Conservation (phyloP, 2,329 filamentous ascomycete species). For the Domatiomyces catenatus region DNA sequence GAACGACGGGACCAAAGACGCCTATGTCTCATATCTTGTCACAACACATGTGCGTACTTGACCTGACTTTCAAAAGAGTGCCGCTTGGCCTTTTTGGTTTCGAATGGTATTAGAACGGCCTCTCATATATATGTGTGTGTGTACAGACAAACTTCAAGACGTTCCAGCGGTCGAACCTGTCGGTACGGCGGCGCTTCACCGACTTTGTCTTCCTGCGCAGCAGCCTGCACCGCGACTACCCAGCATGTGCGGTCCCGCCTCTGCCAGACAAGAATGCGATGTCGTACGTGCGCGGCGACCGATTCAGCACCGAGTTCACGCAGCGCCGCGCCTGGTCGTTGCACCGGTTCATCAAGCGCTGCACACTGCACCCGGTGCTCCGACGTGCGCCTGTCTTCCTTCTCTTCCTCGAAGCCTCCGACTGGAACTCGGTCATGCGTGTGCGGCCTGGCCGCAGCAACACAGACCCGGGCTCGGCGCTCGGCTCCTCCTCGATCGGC, state of each 20-base stretch:
- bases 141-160: conserved; percentile 77
- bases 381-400: conserved; percentile 70
- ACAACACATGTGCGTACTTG: conserved; percentile 57
- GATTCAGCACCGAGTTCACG: conserved; percentile 88
- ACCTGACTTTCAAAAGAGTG: neutral
- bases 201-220: conserved; percentile 97
- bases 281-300: conserved; percentile 93
- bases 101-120: neutral
- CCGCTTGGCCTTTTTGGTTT: neutral
- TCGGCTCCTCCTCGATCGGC: conserved; percentile 18
- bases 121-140: conserved; percentile 3
- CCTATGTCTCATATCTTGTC: conserved; percentile 89
- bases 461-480: conserved; percentile 27
- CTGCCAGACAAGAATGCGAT: conserved; percentile 98
- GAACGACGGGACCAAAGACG: conserved; percentile 90
- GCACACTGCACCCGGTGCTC: conserved; percentile 77
- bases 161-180: conserved; percentile 67
- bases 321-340: conserved; percentile 74
- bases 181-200: conserved; percentile 80
- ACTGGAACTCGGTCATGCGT: conserved; percentile 96
- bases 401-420: conserved; percentile 76
- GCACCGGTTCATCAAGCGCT: conserved; percentile 73
- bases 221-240: conserved; percentile 71
- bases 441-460: conserved; percentile 54
- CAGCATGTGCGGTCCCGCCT: conserved; percentile 81